A percentile compares a stretch with the other conserved stretches of the same genome.
These are phyloP conservation scores for Yamadazyma trypodendri DNA, from an alignment of 1,139 yeast species.

Conservation along the genomic window DNA sequence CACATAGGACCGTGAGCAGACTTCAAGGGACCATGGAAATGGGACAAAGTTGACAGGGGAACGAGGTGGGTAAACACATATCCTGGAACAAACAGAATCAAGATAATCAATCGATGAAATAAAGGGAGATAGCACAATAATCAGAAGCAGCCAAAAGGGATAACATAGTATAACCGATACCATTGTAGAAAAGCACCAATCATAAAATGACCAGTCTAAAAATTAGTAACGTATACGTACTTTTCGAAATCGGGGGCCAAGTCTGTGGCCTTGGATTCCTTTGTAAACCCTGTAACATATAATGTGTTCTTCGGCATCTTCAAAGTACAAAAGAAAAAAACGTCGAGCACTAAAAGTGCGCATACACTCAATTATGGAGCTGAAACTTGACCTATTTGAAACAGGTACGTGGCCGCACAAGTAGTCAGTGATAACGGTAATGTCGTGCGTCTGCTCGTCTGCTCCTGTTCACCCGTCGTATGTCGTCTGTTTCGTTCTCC, in stretches of 20 bases:
- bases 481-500: too few species aligned
- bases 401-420: too few species aligned
- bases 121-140: conserved; percentile 4
- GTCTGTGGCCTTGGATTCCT: conserved; percentile 61
- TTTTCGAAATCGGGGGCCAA: conserved; percentile 68
- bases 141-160: conserved; percentile 5
- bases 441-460: too few species aligned
- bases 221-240: conserved; percentile 40
- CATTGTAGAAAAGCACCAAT: conserved; percentile 1
- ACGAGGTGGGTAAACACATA: not conserved
- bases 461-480: too few species aligned
- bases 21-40: conserved; percentile 3
- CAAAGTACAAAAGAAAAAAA: not conserved
- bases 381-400: too few species aligned
- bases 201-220: not conserved
- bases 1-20: not conserved
- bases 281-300: conserved; percentile 62
- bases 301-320: conserved; percentile 56
- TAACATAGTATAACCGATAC: not conserved
- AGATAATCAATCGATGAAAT: conserved; percentile 5
- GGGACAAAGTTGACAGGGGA: conserved; percentile 7
- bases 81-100: conserved; percentile 5
- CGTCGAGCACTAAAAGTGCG: too few species aligned
- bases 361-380: too few species aligned
- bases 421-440: too few species aligned